Percentiles rank a stretch among this genome's conserved stretches.
Evolutionary conservation across 495 filamentous ascomycete genomes (phyloP).

Genomic region (Aspergillus wentii): DNA sequence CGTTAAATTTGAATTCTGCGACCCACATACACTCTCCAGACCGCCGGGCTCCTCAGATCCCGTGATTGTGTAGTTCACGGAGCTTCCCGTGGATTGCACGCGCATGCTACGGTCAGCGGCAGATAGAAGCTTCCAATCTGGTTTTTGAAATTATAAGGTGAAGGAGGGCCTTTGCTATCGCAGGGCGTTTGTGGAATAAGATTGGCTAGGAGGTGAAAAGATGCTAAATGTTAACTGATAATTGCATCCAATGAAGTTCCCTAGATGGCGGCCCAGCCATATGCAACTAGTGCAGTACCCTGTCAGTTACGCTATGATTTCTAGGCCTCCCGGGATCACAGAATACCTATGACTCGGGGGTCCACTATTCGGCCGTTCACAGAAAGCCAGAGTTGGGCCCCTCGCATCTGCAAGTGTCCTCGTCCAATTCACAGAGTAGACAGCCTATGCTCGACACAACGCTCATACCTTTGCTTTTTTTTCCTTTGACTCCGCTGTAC

Average conservation of each 20-base stretch:
- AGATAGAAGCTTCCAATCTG: slow-evolving; percentile 28
- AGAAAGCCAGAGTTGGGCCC: slow-evolving; percentile 13
- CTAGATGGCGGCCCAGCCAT: slow-evolving; percentile 19
- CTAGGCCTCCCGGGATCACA: slow-evolving; percentile 7
- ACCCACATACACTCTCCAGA: slow-evolving; percentile 39
- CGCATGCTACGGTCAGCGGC: slow-evolving; percentile 28
- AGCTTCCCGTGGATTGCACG: slow-evolving; percentile 33
- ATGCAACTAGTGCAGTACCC: slow-evolving; percentile 29
- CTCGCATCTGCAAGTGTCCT: slow-evolving; percentile 32
- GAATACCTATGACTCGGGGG: too few relatives aligned
- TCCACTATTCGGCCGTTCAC: slow-evolving; percentile 22
- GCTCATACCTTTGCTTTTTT: too few relatives aligned
- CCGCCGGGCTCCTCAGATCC: slow-evolving; percentile 35
- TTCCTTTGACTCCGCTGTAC: too few relatives aligned
- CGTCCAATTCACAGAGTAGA: too few relatives aligned
- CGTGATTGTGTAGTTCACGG: slow-evolving; percentile 40
- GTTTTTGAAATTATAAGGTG: slow-evolving; percentile 25
- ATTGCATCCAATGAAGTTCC: slow-evolving; percentile 26
- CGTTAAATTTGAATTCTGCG: slow-evolving; percentile 42
- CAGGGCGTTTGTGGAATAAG: too few relatives aligned
- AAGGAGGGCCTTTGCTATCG: slow-evolving; percentile 18
- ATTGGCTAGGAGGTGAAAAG: too few relatives aligned
- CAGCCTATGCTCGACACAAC: background rate
- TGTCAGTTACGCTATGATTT: slow-evolving; percentile 14
- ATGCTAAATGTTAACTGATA: slow-evolving; percentile 22